Percentiles rank a stretch among this genome's conserved stretches.
phyloP scores from a whole-genome alignment of 140 eudicot genomes.

The Stevia rebaudiana region DNA sequence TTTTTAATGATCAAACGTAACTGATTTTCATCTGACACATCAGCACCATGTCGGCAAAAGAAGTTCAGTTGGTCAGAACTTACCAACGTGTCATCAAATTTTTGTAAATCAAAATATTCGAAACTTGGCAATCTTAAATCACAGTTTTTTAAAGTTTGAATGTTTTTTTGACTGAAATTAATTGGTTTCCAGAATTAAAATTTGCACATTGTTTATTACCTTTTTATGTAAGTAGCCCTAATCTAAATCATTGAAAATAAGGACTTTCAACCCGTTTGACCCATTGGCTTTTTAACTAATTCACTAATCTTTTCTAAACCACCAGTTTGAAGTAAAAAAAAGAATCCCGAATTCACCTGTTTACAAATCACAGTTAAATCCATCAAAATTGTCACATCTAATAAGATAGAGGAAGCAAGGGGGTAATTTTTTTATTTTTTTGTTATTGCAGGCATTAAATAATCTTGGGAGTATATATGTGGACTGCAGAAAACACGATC shows the following conservation, averaged over 20 bases:
- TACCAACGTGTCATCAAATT: background rate
- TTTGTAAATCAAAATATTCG: background rate
- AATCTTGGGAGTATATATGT: constrained; percentile 80
- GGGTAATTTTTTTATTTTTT: background rate
- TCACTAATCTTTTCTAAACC: background rate
- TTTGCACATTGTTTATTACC: background rate
- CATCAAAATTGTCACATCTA: background rate
- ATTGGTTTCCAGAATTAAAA: background rate
- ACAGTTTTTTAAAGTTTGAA: background rate
- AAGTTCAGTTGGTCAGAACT: background rate
- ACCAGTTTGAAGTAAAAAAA: background rate
- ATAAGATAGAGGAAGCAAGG: background rate
- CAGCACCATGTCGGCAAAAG: background rate
- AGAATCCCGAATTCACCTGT: background rate
- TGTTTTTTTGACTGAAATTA: background rate
- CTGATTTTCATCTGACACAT: background rate
- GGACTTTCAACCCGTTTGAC: background rate
- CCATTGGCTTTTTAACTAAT: background rate
- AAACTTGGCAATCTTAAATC: background rate
- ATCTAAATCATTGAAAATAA: background rate
- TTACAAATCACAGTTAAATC: background rate
- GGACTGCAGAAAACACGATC: constrained; percentile 75
- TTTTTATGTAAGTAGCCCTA: background rate
- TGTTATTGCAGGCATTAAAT: constrained; percentile 63
- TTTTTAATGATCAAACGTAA: background rate